A percentile compares a stretch with the other conserved stretches of the same genome.
Evolutionary conservation across 768 basidiomycete genomes (phyloP).

Genomic region (Termitomyces sp.): DNA sequence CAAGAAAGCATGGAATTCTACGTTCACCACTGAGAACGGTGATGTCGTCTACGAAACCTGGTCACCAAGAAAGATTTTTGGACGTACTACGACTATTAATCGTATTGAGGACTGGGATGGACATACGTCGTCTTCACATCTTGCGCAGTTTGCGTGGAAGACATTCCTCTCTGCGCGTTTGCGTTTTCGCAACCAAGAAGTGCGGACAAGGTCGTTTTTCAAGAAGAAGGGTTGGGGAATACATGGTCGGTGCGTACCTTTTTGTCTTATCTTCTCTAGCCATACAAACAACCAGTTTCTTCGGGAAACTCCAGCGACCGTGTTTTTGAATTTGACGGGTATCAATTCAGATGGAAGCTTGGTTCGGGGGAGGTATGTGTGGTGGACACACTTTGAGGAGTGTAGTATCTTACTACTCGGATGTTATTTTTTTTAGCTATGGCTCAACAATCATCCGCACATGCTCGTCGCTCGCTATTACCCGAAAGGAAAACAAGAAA

Average conservation of each 20-base stretch:
- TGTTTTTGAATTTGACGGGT: slow-evolving; percentile 18
- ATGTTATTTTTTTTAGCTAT: slow-evolving; percentile 6
- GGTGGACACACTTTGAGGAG: neutral
- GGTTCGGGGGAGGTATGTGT: slow-evolving; percentile 5
- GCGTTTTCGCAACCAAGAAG: slow-evolving; percentile 13
- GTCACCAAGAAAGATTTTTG: slow-evolving; percentile 15
- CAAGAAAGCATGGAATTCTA: slow-evolving; percentile 15
- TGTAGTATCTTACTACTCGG: neutral
- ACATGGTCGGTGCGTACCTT: slow-evolving; percentile 15
- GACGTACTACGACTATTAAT: slow-evolving; percentile 14
- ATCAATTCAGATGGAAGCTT: slow-evolving; percentile 18
- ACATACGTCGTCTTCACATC: slow-evolving; percentile 8
- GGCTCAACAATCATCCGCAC: slow-evolving; percentile 7
- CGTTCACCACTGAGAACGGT: slow-evolving; percentile 16
- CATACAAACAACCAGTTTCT: neutral
- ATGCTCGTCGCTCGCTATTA: slow-evolving; percentile 17
- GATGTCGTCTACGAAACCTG: slow-evolving; percentile 17
- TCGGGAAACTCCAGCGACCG: slow-evolving; percentile 12
- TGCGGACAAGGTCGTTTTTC: slow-evolving; percentile 17
- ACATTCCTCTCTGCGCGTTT: slow-evolving; percentile 14
- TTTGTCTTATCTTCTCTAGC: neutral
- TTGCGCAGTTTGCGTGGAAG: slow-evolving; percentile 20
- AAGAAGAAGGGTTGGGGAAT: slow-evolving; percentile 18
- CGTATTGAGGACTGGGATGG: slow-evolving; percentile 5
- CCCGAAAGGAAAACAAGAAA: slow-evolving; percentile 4